Percentiles rank a stretch among this genome's conserved stretches.
These are phyloP conservation scores for Hibiscus trionum DNA, from an alignment of 345 rosid genomes.

Conservation along the genomic window DNA sequence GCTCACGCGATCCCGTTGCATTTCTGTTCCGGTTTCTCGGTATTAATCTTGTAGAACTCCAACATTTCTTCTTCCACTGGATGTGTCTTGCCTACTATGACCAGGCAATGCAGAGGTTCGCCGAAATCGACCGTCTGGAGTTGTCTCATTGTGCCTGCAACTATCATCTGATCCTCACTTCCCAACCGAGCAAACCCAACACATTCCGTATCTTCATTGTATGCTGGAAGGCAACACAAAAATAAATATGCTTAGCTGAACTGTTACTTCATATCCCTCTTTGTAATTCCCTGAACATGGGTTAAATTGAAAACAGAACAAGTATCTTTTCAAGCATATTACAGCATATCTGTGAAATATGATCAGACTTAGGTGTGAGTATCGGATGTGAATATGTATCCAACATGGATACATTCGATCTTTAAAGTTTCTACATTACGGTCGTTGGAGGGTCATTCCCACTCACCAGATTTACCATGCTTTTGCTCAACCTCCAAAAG, in stretches of 20 bases:
- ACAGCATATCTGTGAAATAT: too few relatives aligned
- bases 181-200: conserved; percentile 88
- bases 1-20: neutral
- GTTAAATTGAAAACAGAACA: too few relatives aligned
- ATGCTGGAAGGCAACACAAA: conserved; percentile 31
- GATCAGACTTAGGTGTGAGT: neutral
- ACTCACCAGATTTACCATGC: conserved; percentile 52
- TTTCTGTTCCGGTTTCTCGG: neutral
- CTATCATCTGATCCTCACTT: conserved; percentile 73
- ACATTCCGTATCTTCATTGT: conserved; percentile 56
- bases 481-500: conserved; percentile 70
- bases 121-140: conserved; percentile 66
- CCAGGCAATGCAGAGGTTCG: conserved; percentile 78
- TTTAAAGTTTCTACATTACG: neutral
- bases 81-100: conserved; percentile 72
- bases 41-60: conserved; percentile 45
- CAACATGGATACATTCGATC: neutral
- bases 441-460: neutral
- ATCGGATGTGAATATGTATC: neutral
- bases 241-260: neutral
- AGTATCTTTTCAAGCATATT: too few relatives aligned
- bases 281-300: neutral
- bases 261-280: neutral
- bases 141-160: conserved; percentile 73
- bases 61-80: conserved; percentile 91